Evolutionary conservation across 192 early-diverging fungal species (phyloP).

Genomic region (Entomortierella chlamydospora): DNA sequence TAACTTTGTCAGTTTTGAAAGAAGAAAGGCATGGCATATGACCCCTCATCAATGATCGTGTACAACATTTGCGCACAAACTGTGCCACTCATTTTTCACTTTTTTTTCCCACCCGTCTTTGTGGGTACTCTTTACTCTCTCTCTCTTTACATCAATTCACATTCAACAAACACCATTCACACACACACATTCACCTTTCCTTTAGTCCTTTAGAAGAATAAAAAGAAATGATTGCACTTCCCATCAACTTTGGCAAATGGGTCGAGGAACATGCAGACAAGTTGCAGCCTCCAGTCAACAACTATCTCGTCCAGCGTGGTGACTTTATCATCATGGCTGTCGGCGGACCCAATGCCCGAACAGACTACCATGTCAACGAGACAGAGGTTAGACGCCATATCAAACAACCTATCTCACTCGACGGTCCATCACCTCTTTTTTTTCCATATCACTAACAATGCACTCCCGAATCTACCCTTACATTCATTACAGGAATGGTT

Average conservation of each 20-base stretch:
- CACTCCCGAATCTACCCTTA: too few relatives aligned
- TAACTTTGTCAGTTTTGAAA: too few relatives aligned
- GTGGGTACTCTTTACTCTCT: neutral
- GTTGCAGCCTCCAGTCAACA: conserved; percentile 95
- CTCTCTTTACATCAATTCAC: neutral
- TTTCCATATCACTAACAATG: neutral
- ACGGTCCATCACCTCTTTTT: neutral
- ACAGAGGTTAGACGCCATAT: too few relatives aligned
- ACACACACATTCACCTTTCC: neutral
- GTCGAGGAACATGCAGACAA: conserved; percentile 82
- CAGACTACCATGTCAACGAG: conserved; percentile 97
- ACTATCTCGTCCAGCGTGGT: conserved; percentile 83
- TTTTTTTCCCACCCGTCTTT: too few relatives aligned
- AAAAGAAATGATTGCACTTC: conserved; percentile 65
- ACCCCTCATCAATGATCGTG: too few relatives aligned
- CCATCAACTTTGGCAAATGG: conserved; percentile 95
- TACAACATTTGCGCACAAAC: too few relatives aligned
- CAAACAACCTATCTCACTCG: too few relatives aligned
- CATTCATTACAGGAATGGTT: conserved; percentile 98
- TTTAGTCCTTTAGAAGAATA: neutral
- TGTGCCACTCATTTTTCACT: too few relatives aligned
- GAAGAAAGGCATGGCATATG: too few relatives aligned
- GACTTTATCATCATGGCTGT: conserved; percentile 95
- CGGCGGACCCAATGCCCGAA: conserved; percentile 93
- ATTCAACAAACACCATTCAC: too few relatives aligned